Base-by-base conservation (phyloP, 768 basidiomycete genomes). In the Grammothele lineata region DNA sequence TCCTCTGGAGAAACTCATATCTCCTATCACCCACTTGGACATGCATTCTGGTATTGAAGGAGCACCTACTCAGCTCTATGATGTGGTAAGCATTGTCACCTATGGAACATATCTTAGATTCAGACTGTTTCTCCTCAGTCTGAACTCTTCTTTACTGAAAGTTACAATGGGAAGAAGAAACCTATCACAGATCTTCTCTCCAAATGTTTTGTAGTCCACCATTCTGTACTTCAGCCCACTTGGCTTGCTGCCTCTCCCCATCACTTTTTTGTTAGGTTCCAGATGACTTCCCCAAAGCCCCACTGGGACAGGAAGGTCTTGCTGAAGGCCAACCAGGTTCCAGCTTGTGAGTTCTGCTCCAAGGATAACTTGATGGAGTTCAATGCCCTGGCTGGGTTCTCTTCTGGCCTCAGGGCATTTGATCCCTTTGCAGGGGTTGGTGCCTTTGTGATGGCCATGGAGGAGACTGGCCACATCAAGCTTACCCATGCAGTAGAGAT, bases 401-500 rank as follows among this genome's bases (percentile, higher is more conserved):
- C n/a, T n/a, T n/a, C n/a, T 11, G 61, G 60, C 1, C 53, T 75
- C 21, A 58, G 65, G 2, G 57, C 65, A 8, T 63, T 75, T 10
- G 71, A 73, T 56, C 68, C 71, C 1, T 77, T 76, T 42, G 67
- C 60, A 3, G 76, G 76, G 2, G 59, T 61, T 0, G 85, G 86
- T 5, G 80, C 84, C 3, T 85, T 90, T 57, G 76, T 76, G 41
- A 61, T 74, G 17, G 85, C 77, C 0, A 63, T 88, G 64, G 73
- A 74, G 14, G 67, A 76, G 32, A 69, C 73, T 2, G 80, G 70
- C 4, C 79, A 76, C 42, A 53, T 86, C 40, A 72, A 77, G 49
- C 57, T 86, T 4, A 81, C 79, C 0, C 79, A 86, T 66, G 76
- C 81, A 0, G 64, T 89, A 36, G 89, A 92, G 54, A 81, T 87